Evolutionary conservation across 495 filamentous ascomycete species (phyloP).

Genomic region (Penicillium salamii): DNA sequence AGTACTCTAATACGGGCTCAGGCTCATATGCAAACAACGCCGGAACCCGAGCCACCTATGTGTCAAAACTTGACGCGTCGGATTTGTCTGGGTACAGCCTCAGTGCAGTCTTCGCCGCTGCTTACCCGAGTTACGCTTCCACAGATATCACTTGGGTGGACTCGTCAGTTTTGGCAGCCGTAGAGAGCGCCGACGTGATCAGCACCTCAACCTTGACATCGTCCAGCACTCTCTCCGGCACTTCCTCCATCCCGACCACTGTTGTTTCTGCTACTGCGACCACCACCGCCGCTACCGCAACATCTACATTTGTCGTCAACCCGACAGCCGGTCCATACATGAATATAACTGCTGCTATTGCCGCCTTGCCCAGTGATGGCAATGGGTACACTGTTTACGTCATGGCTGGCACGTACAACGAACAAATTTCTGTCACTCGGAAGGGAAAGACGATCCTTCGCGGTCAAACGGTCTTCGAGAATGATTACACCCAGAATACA

Average conservation of each 20-base stretch:
- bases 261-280: background rate
- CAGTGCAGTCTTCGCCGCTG: conserved; percentile 6
- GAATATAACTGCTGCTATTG: conserved; percentile 10
- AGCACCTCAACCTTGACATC: background rate
- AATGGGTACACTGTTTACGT: conserved; percentile 11
- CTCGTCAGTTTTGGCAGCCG: conserved; percentile 4
- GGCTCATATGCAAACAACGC: conserved; percentile 4
- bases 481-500: conserved; percentile 15
- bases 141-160: conserved; percentile 10
- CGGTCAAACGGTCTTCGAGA: conserved; percentile 11
- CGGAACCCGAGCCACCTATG: background rate
- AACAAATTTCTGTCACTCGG: conserved; percentile 15
- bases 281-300: background rate
- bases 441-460: conserved; percentile 13
- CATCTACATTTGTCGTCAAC: conserved; percentile 3
- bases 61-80: conserved; percentile 3
- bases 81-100: conserved; percentile 6
- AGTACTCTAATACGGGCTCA: conserved; percentile 1
- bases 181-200: conserved; percentile 7
- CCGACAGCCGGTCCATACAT: conserved; percentile 6
- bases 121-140: conserved; percentile 10
- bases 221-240: background rate
- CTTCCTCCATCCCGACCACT: background rate
- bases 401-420: conserved; percentile 12
- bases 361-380: conserved; percentile 9